Conservation (phyloP, 306 rosid species). For the Luffa acutangula region DNA sequence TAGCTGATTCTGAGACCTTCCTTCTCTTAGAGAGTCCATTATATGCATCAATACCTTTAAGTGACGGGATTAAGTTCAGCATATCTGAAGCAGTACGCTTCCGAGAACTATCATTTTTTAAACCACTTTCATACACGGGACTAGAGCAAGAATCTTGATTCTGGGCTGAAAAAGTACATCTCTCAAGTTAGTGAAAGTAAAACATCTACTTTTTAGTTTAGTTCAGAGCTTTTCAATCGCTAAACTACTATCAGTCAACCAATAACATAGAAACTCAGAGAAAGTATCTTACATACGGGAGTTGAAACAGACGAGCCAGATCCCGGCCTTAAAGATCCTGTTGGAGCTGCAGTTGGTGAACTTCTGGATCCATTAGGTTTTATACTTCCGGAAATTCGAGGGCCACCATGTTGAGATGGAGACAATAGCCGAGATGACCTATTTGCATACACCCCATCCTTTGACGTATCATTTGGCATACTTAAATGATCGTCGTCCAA, state of each 20-base stretch:
- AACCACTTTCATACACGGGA: constrained; percentile 31
- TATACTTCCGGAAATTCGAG: constrained; percentile 42
- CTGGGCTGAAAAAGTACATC: constrained; percentile 50
- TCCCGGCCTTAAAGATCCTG: constrained; percentile 52
- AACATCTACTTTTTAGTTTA: background rate
- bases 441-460: constrained; percentile 47
- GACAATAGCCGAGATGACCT: constrained; percentile 57
- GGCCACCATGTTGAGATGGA: constrained; percentile 46
- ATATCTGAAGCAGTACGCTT: constrained; percentile 74
- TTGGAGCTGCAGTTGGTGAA: constrained; percentile 27
- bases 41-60: constrained; percentile 44
- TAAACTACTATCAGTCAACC: constrained; percentile 9
- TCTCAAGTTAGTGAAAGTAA: constrained; percentile 20
- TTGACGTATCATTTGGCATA: constrained; percentile 48
- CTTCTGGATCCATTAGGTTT: constrained; percentile 47
- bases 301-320: constrained; percentile 51
- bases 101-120: constrained; percentile 50
- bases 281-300: constrained; percentile 71
- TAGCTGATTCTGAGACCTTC: constrained; percentile 39
- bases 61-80: constrained; percentile 74
- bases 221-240: background rate
- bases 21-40: constrained; percentile 48
- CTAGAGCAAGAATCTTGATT: constrained; percentile 39
- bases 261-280: constrained; percentile 20
- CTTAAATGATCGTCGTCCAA: constrained; percentile 71